phyloP scores from a whole-genome alignment of 805 yeast genomes.

The Spathaspora gorwiae region DNA sequence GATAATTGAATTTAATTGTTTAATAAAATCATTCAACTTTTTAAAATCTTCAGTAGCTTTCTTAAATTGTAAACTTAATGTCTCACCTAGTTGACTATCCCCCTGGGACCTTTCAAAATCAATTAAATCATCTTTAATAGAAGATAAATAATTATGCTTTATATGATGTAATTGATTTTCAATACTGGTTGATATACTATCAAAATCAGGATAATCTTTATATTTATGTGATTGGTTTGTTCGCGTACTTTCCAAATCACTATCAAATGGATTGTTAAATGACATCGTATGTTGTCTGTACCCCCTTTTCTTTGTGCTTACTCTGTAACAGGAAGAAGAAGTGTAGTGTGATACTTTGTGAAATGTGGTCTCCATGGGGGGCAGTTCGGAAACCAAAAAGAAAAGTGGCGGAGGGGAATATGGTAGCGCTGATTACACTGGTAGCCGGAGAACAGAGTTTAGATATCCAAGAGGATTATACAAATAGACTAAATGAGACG shows the following conservation, averaged over 20 bases:
- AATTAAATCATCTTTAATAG: constrained; percentile 17
- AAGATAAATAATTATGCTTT: constrained; percentile 20
- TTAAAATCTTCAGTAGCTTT: constrained; percentile 28
- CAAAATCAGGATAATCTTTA: constrained; percentile 40
- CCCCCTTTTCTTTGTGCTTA: no score
- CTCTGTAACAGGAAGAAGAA: no score
- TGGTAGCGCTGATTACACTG: no score
- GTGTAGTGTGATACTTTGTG: no score
- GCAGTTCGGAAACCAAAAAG: no score
- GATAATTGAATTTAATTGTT: constrained; percentile 23
- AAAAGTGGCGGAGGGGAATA: no score
- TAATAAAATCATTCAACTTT: constrained; percentile 23
- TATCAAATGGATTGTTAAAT: constrained; percentile 21
- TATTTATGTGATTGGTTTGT: constrained; percentile 20
- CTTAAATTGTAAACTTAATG: constrained; percentile 15
- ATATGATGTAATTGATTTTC: constrained; percentile 27
- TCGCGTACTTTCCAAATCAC: constrained; percentile 25
- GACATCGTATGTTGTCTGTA: no score
- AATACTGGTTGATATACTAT: constrained; percentile 23
- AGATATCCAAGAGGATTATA: no score
- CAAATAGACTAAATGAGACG: no score
- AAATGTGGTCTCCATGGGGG: no score
- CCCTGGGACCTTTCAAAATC: constrained; percentile 16
- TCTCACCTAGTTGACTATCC: constrained; percentile 9
- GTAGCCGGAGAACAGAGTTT: no score